phyloP scores from a whole-genome alignment of 2,329 filamentous ascomycete genomes.

The Seiridium unicorne region DNA sequence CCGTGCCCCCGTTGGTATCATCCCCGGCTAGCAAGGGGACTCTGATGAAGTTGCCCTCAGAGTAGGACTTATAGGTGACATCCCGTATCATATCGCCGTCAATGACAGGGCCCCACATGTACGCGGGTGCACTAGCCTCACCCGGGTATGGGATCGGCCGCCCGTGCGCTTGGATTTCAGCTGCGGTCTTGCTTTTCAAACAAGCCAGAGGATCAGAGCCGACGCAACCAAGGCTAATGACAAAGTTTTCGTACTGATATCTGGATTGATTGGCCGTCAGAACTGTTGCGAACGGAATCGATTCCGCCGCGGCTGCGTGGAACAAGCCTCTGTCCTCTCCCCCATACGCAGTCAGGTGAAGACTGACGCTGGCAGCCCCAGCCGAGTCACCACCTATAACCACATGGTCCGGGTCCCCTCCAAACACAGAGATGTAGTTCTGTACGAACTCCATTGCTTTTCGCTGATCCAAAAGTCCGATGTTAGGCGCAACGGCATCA shows the following conservation, averaged over 20 bases:
- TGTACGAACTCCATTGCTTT: slow-evolving; percentile 18
- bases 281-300: background rate
- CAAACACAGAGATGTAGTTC: slow-evolving; percentile 17
- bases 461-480: slow-evolving; percentile 18
- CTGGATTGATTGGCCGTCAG: too few relatives aligned
- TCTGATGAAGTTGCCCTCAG: background rate
- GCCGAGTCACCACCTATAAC: slow-evolving; percentile 21
- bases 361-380: slow-evolving; percentile 5
- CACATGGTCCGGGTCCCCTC: slow-evolving; percentile 15
- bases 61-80: background rate
- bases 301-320: background rate
- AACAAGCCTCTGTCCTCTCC: background rate
- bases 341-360: background rate
- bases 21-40: background rate
- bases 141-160: background rate
- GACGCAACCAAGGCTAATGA: too few relatives aligned
- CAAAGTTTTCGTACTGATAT: too few relatives aligned
- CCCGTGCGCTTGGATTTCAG: background rate
- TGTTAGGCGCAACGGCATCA: slow-evolving; percentile 19
- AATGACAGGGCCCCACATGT: background rate
- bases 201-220: background rate
- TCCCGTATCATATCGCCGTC: background rate
- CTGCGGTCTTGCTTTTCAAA: background rate
- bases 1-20: too few relatives aligned
- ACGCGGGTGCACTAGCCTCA: background rate